Base-by-base conservation (phyloP, 768 basidiomycete species). In the Pulveroboletus sp. region DNA sequence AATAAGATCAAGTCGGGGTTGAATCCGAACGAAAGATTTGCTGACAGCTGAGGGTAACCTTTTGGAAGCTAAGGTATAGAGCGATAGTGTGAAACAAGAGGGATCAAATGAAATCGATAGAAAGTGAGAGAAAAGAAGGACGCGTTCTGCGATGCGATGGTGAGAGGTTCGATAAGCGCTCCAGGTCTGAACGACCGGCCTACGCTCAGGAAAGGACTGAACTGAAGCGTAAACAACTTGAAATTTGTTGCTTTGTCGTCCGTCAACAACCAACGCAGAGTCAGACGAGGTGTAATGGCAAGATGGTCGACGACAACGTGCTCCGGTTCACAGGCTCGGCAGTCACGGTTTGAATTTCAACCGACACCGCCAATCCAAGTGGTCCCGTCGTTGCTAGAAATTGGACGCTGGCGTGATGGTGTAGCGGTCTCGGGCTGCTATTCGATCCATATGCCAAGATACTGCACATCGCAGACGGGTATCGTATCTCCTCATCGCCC, bases 111-210 rank as follows among this genome's bases (percentile, higher is more conserved):
- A 61, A 57, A 61, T 63, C 58, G 62, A 54, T 63, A 62, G 65
- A 64, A 69, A 64, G 59, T 51, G 60, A 60, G 53, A 60, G 66
- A 60, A 69, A 66, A 61, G 65, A 71, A 68, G 61, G 70, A 72
- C 69, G 66, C 57, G 67, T 64, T 54, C 60, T 58, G 62, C 37
- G 53, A 49, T 61, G 62, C 63, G 62, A 61, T 66, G 69, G 64
- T 52, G 56, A 49, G 60, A 63, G 49, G 67, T 61, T 67, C 65
- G 67, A 67, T 63, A 59, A 65, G 67, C 65, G 59, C 53, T 58
- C 59, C 60, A 49, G 55, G 63, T 65, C 67, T 64, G 57, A 56
- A 58, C 55, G 58, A 65, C 63, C 58, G 40, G 67, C 55, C 54
- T 62, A 60, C 67, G 64, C 62, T 51, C 66, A 62, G 55, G 42